Base-by-base conservation (phyloP, 345 rosid genomes). In the Lepidium africanum region DNA sequence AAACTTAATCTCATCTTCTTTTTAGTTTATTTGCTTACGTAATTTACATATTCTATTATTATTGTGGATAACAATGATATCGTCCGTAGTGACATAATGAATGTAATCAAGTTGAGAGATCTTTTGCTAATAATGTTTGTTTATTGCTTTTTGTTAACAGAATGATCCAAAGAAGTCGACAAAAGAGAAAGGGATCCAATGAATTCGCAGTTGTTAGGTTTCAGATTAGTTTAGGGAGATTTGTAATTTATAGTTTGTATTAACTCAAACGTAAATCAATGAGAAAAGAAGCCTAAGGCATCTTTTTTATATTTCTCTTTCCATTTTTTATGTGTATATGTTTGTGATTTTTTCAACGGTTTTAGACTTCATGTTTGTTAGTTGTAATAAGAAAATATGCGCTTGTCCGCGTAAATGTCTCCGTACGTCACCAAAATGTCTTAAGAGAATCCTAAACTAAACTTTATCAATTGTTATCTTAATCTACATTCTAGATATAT, bases 241-340 rank as follows among this genome's bases (percentile, higher is more conserved):
- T 39, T 56, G 49, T 40, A 40, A 7, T 33, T 58, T 19, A 55
- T 33, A 32, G 49, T 43, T 39, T 52, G 52, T 27, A 27, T 16
- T 40, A 41, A 41, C 25, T 6, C 60, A 16, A 62, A 37, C 27
- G 39, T 40, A 40, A 53, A 41, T 65, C 46, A 48, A 64, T 73
- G 38, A 50, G 54, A 49, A 57, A 73, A 58, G 71, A 73, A 21
- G 67, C 61, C 61, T 1, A 65, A 65, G 77, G 71, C 54, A 30
- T 65, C 40, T 30, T 65, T 35, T 58, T 50, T 8, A 4, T 30
- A 11, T 39, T 49, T 38, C 5, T 23, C 17, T 40, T 2, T 15
- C 50, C n/a, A n/a, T 14, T 45, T 71, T 65, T 7, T 32, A 35
- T 58, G 4, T 39, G 12, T n/a, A 21, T 40, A 14, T 60, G 16